These are phyloP conservation scores for Geotrichum histeridarum DNA, from an alignment of 1,139 yeast genomes.

Conservation along the genomic window DNA sequence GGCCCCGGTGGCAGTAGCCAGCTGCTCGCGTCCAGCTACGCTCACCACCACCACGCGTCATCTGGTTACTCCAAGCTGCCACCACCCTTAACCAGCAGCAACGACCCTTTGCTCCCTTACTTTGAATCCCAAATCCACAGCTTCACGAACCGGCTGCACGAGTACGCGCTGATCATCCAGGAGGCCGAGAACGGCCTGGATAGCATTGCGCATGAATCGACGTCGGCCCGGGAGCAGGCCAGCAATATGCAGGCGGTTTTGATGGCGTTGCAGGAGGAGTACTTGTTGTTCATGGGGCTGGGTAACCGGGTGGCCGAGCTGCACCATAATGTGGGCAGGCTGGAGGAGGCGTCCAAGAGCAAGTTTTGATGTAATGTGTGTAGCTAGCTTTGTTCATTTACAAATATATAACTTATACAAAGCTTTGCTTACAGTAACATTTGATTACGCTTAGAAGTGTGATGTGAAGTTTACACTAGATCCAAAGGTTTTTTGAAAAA, in stretches of 20 bases:
- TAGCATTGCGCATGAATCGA: constrained; percentile 51
- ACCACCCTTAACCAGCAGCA: not conserved
- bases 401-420: too few species aligned
- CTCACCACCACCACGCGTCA: not conserved
- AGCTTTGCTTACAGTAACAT: too few species aligned
- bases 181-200: constrained; percentile 74
- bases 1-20: constrained; percentile 14
- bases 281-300: constrained; percentile 79
- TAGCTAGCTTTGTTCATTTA: not conserved
- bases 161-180: constrained; percentile 56
- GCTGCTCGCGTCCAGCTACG: not conserved
- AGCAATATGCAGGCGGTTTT: constrained; percentile 47
- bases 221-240: not conserved
- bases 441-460: too few species aligned
- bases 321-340: constrained; percentile 63
- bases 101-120: constrained; percentile 48
- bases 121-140: constrained; percentile 50
- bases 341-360: constrained; percentile 24
- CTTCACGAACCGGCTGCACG: constrained; percentile 55
- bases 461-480: too few species aligned
- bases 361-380: not conserved
- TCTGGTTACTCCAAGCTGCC: constrained; percentile 32
- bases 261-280: constrained; percentile 73
- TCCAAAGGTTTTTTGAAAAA: too few species aligned
- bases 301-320: constrained; percentile 86